Percentiles rank a stretch among this genome's conserved stretches.
Evolutionary conservation across 169 alveolate species (phyloP).

Genomic region (Pseudocohnilembus persalinus): DNA sequence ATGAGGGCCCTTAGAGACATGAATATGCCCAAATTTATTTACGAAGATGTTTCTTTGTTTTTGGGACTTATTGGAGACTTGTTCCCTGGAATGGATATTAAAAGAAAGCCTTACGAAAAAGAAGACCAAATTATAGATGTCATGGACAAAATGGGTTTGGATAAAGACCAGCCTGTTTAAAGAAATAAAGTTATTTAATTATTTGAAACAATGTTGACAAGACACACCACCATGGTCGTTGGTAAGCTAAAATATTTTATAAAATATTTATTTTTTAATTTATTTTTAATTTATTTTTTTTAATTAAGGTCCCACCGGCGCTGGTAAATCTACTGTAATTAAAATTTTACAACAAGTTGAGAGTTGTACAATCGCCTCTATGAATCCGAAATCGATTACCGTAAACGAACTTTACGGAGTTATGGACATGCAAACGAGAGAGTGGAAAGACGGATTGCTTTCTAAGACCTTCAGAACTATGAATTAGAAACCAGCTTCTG

Average conservation of each 20-base stretch:
- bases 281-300: no score
- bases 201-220: conserved; percentile 93
- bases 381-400: conserved; percentile 93
- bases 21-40: conserved; percentile 89
- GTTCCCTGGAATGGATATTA: conserved; percentile 87
- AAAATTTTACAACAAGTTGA: conserved; percentile 83
- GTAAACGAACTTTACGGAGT: conserved; percentile 93
- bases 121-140: conserved; percentile 73
- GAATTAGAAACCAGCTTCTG: conserved; percentile 59
- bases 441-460: conserved; percentile 88
- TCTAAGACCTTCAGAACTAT: conserved; percentile 84
- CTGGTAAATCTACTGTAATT: conserved; percentile 91
- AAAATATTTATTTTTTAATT: neutral
- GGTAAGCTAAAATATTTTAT: no score
- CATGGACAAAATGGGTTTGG: conserved; percentile 56
- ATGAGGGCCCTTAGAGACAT: conserved; percentile 90
- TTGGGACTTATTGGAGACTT: conserved; percentile 85
- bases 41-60: conserved; percentile 87
- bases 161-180: conserved; percentile 72
- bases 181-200: conserved; percentile 90
- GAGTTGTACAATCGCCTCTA: conserved; percentile 64
- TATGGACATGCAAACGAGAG: conserved; percentile 83
- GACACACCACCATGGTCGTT: conserved; percentile 95
- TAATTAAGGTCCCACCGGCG: conserved; percentile 94
- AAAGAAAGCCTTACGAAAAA: conserved; percentile 86